Evolutionary conservation across 2,329 filamentous ascomycete species (phyloP).

Genomic region (Cyphellophora attinorum): DNA sequence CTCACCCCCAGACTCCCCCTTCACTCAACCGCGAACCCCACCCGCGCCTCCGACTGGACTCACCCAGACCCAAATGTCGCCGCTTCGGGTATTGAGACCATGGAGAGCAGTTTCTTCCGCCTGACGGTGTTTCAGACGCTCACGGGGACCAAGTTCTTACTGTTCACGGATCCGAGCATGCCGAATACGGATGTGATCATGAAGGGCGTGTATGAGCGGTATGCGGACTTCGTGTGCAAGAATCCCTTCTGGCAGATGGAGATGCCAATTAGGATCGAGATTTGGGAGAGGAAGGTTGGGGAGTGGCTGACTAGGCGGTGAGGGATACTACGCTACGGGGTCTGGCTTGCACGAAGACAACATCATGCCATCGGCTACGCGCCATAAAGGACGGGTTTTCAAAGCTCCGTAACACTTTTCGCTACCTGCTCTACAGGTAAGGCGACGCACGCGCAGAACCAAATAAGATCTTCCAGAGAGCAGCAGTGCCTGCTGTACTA

Average conservation of each 20-base stretch:
- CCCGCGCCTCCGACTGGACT: conserved; percentile 19
- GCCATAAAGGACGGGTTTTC: too few species aligned
- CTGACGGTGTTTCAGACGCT: conserved; percentile 92
- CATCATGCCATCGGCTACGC: too few species aligned
- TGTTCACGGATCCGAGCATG: conserved; percentile 88
- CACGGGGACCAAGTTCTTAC: conserved; percentile 88
- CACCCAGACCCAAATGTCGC: conserved; percentile 24
- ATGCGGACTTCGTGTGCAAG: conserved; percentile 97
- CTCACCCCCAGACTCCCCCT: conserved; percentile 36
- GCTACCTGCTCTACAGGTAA: too few species aligned
- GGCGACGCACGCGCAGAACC: too few species aligned
- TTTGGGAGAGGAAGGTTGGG: conserved; percentile 78
- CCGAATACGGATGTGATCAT: conserved; percentile 78
- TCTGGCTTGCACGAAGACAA: conserved; percentile 1
- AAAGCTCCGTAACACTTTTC: too few species aligned
- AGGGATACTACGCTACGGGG: conserved; percentile 2
- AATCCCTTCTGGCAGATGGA: conserved; percentile 98
- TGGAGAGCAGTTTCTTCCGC: conserved; percentile 90
- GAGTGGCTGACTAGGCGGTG: conserved; percentile 61
- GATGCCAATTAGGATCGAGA: conserved; percentile 93
- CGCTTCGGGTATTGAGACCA: conserved; percentile 68
- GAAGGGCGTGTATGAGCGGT: conserved; percentile 82
- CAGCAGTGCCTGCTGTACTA: too few species aligned
- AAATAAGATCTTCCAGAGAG: too few species aligned
- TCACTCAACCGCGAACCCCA: conserved; percentile 21